A percentile compares a stretch with the other conserved stretches of the same genome.
Conservation (phyloP, 148 eudicot species). For the Persicaria tinctoria region DNA sequence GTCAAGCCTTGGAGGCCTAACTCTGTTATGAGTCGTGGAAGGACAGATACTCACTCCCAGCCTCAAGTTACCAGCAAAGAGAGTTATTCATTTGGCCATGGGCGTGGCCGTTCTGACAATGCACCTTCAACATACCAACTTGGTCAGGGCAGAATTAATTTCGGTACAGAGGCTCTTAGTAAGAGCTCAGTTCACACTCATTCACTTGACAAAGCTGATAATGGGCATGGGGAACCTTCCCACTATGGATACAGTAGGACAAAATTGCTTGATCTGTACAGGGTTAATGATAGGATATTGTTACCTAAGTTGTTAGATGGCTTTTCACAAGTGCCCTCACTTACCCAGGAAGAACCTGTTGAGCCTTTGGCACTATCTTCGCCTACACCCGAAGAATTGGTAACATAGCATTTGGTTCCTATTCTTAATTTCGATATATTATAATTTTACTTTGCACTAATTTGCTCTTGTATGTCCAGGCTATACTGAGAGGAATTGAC, state of each 20-base stretch:
- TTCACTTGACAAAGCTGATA: slow-evolving; percentile 50
- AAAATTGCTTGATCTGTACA: slow-evolving; percentile 67
- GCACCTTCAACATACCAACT: slow-evolving; percentile 37
- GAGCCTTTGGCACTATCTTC: slow-evolving; percentile 75
- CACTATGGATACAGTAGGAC: slow-evolving; percentile 59
- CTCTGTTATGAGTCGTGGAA: slow-evolving; percentile 58
- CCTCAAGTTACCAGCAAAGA: slow-evolving; percentile 44
- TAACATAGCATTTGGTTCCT: slow-evolving; percentile 16
- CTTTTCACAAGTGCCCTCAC: slow-evolving; percentile 50
- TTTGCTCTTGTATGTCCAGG: slow-evolving; percentile 30
- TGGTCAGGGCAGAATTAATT: slow-evolving; percentile 53
- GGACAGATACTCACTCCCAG: slow-evolving; percentile 51
- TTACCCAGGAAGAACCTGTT: slow-evolving; percentile 63
- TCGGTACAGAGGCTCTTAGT: slow-evolving; percentile 27
- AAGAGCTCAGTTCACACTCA: slow-evolving; percentile 21
- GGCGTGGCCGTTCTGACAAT: slow-evolving; percentile 76
- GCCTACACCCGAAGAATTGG: slow-evolving; percentile 75
- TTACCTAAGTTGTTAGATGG: slow-evolving; percentile 37
- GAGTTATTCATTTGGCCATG: slow-evolving; percentile 48
- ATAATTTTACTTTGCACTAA: slow-evolving; percentile 17
- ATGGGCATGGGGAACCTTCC: slow-evolving; percentile 39
- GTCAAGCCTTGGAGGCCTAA: slow-evolving; percentile 80
- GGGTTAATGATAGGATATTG: slow-evolving; percentile 42
- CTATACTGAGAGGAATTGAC: slow-evolving; percentile 74
- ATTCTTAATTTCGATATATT: neutral